Evolutionary conservation across 2,329 filamentous ascomycete species (phyloP).

Genomic region (Stemphylium vesicarium): DNA sequence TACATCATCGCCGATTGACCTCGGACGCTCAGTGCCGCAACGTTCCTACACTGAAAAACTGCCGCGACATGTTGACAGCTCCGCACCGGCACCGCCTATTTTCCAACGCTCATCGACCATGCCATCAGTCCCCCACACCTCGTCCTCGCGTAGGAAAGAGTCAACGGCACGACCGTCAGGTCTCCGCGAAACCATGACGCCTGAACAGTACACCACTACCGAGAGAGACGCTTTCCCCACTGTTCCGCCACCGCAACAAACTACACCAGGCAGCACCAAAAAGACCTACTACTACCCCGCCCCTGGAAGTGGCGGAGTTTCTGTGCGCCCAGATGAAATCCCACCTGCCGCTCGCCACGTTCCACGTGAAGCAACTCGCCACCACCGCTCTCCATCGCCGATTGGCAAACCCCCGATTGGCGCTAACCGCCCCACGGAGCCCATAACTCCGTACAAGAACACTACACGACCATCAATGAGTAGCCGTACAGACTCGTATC

Average conservation of each 20-base stretch:
- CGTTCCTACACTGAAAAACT: conserved; percentile 39
- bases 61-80: conserved; percentile 38
- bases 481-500: conserved; percentile 30
- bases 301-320: conserved; percentile 29
- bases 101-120: conserved; percentile 54
- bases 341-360: conserved; percentile 40
- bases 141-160: conserved; percentile 39
- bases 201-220: conserved; percentile 29
- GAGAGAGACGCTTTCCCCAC: conserved; percentile 31
- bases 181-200: conserved; percentile 40
- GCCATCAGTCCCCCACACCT: conserved; percentile 34
- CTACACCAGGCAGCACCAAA: conserved; percentile 25
- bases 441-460: conserved; percentile 17
- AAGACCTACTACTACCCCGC: conserved; percentile 40
- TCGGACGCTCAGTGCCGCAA: conserved; percentile 31
- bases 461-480: conserved; percentile 22
- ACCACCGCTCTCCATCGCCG: conserved; percentile 38
- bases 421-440: conserved; percentile 34
- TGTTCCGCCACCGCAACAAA: conserved; percentile 28
- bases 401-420: conserved; percentile 44
- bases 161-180: conserved; percentile 32
- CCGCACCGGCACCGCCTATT: conserved; percentile 40
- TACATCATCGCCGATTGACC: conserved; percentile 44
- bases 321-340: conserved; percentile 30
- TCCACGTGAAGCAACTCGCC: conserved; percentile 39